phyloP scores from a whole-genome alignment of 306 rosid genomes.

The Cucurbita ficifolia region DNA sequence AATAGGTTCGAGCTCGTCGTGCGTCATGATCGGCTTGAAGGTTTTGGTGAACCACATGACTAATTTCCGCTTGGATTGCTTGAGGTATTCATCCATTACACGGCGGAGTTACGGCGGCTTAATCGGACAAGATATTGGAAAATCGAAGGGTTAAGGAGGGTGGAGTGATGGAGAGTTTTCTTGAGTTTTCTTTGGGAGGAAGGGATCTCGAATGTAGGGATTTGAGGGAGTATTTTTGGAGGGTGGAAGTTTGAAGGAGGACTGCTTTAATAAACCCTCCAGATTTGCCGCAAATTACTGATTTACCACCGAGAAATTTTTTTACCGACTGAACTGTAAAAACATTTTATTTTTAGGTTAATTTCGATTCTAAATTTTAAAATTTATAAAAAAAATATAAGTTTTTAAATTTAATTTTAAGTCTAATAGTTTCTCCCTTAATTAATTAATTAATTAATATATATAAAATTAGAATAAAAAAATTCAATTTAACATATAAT shows the following conservation, averaged over 20 bases:
- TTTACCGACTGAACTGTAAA: no score
- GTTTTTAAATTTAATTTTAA: no score
- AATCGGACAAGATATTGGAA: background rate
- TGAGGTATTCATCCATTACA: slow-evolving; percentile 25
- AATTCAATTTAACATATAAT: no score
- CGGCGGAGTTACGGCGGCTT: background rate
- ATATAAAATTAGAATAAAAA: no score
- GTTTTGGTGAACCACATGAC: slow-evolving; percentile 37
- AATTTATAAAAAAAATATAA: no score
- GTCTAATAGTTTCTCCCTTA: no score
- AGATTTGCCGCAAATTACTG: background rate
- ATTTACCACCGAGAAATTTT: background rate
- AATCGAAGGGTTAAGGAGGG: background rate
- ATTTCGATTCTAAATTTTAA: no score
- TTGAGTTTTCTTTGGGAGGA: slow-evolving; percentile 3
- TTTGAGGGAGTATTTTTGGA: slow-evolving; percentile 3
- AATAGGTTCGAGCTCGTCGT: slow-evolving; percentile 45
- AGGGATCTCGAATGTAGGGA: slow-evolving; percentile 6
- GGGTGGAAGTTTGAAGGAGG: slow-evolving; percentile 1
- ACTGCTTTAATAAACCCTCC: background rate
- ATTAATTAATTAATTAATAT: no score
- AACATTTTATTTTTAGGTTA: no score
- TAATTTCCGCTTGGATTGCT: slow-evolving; percentile 24
- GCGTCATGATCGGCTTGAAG: slow-evolving; percentile 45
- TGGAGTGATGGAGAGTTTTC: background rate